Evolutionary conservation across 345 rosid genomes (phyloP).

Genomic region (Durio zibethinus): DNA sequence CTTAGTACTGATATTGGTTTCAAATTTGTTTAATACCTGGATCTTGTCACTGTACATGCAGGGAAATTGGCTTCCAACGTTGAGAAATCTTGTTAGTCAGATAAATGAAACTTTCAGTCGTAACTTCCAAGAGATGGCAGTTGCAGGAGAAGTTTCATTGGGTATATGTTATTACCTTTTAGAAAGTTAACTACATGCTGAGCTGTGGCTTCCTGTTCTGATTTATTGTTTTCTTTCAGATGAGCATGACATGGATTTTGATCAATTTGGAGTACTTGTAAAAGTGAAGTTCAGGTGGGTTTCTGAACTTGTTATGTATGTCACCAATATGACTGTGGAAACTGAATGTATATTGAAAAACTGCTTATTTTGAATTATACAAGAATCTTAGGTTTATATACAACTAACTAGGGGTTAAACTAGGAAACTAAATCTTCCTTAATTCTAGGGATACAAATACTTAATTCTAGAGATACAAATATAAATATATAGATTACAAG

Average conservation of each 20-base stretch:
- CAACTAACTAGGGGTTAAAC: no score
- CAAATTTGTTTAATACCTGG: not conserved
- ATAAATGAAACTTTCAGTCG: constrained; percentile 84
- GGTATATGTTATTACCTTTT: constrained; percentile 33
- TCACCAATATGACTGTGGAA: not conserved
- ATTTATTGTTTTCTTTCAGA: constrained; percentile 41
- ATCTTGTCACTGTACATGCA: constrained; percentile 23
- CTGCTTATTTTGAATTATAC: no score
- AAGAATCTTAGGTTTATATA: no score
- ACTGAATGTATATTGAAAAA: no score
- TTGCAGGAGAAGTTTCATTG: constrained; percentile 89
- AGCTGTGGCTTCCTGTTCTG: constrained; percentile 15
- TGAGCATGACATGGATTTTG: constrained; percentile 80
- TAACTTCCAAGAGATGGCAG: constrained; percentile 94
- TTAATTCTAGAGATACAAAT: no score
- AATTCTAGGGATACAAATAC: no score
- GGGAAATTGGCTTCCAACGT: constrained; percentile 85
- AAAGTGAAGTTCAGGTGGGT: constrained; percentile 87
- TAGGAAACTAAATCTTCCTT: no score
- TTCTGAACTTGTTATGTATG: not conserved
- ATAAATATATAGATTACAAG: no score
- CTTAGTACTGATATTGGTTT: constrained; percentile 1
- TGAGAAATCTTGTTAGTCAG: constrained; percentile 76
- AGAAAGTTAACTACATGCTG: not conserved
- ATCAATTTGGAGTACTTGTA: constrained; percentile 78